A percentile compares a stretch with the other conserved stretches of the same genome.
Conservation (phyloP, 495 filamentous ascomycete species). For the Pyrenopolyporus hunteri region DNA sequence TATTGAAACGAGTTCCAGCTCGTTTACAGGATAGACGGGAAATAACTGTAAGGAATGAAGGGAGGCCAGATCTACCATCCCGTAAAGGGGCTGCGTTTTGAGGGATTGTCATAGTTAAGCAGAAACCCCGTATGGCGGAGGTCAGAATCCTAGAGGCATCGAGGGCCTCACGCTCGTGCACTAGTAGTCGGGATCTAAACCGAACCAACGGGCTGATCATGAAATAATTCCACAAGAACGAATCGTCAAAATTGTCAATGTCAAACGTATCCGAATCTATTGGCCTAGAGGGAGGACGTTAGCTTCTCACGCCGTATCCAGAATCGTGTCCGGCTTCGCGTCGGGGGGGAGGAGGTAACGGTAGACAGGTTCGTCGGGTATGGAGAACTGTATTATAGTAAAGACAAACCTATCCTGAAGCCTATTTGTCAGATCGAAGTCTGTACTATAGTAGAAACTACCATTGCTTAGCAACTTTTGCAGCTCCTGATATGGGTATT, state of each 20-base stretch:
- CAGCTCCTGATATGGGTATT: slow-evolving; percentile 87
- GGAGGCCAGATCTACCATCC: slow-evolving; percentile 71
- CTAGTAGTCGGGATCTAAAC: slow-evolving; percentile 80
- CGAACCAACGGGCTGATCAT: slow-evolving; percentile 93
- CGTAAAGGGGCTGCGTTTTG: slow-evolving; percentile 57
- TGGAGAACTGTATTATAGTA: background rate
- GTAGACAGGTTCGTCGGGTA: too few species aligned
- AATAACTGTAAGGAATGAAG: slow-evolving; percentile 83
- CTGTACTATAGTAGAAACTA: slow-evolving; percentile 97
- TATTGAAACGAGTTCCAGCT: slow-evolving; percentile 95
- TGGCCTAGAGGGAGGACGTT: too few species aligned
- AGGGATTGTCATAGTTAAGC: slow-evolving; percentile 82
- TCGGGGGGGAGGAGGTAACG: too few species aligned
- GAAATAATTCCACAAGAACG: slow-evolving; percentile 96
- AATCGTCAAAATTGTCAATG: slow-evolving; percentile 82
- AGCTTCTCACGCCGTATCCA: too few species aligned
- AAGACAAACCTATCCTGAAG: slow-evolving; percentile 81
- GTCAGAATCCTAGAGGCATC: slow-evolving; percentile 89
- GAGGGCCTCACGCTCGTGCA: slow-evolving; percentile 71
- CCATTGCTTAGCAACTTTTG: slow-evolving; percentile 92
- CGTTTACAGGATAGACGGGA: slow-evolving; percentile 89
- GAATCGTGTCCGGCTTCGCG: too few species aligned
- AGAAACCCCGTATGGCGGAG: slow-evolving; percentile 92
- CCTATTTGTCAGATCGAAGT: slow-evolving; percentile 95
- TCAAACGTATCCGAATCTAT: slow-evolving; percentile 69